Evolutionary conservation across 345 rosid species (phyloP), one percentile per base, ranked within the genome.

Genomic region (Rhizophora apiculata): DNA sequence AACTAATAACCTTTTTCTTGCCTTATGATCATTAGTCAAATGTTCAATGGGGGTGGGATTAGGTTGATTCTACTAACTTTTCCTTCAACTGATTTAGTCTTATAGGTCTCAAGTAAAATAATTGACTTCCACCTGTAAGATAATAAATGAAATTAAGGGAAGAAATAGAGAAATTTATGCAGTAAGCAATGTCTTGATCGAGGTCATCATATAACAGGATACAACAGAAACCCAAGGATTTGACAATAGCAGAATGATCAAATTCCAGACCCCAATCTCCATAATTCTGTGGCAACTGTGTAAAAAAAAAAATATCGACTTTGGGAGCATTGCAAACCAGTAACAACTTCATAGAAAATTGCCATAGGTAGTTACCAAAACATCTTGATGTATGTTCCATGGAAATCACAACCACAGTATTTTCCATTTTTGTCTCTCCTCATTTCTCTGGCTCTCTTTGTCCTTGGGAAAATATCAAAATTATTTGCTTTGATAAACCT

Each of bases 1-100:
- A 18, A 62, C 36, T 72, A 29, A 67, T 34, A 74, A 60, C 16
- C 53, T 72, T 60, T 61, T 63, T 49, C 55, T 43, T 43, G 67
- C 57, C 57, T 53, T 27, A 2, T 20, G 16, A 34, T 48, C 37
- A 43, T 21, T 7, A 49, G 71, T 73, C 74, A 64, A 68, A 71
- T 49, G n/a, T 7, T 52, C 51, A 55, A 13, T 55, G 29, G 7
- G 27, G 24, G 52, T 43, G 49, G 39, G 46, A 36, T 56, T 43
- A 21, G 48, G 48, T 58, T 21, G 62, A 57, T 66, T 60, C 43
- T 49, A 19, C 60, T 49, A 43, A 65, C 61, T 46, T 57, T 61
- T 64, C 36, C n/a, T 24, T 39, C 56, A 55, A 68, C 71, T 16
- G 36, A 22, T 64, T 13, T 64, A 64, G 64, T 29, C 27, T 31